Evolutionary conservation across 352 stramenopile species (phyloP), one percentile per base, ranked within the genome.

Genomic region (Blastocystis sp.): DNA sequence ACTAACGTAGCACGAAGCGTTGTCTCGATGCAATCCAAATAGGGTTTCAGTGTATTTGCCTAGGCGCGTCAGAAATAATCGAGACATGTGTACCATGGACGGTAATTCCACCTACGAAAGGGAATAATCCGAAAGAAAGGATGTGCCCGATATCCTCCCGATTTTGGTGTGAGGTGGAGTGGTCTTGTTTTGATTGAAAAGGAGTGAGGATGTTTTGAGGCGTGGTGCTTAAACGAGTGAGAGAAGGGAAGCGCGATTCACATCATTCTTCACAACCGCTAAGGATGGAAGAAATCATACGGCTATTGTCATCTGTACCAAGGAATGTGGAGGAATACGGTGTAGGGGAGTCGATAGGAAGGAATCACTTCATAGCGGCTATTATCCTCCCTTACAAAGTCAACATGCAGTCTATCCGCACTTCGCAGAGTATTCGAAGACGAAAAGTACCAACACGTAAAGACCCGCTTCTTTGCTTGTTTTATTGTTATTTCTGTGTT

Each of bases 1-100:
- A 94, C 97, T 60, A 97, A 89, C 77, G 94, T 93, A 62, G 93
- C 93, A 89, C 96, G 94, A 88, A 98, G 92, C 63, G 95, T 97
- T 84, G 93, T 92, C 84, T 94, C 93, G 89, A 98, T 96, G 66
- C 93, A 92, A 89, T 94, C 93, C 43, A 98, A 91, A 90, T 98
- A 98, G 68, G 95, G 94, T 69, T 94, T 93, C 60, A 96, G 92
- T 21, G 93, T 91, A 74, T 90, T 91, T 24, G 89, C 81, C 89
- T 89, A 60, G 28, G 28, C 28, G 28, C 28, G 28, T 34, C 28
- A 34, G 28, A 34, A 34, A 34, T 34, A 34, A 34, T 34, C 28
- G 28, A 34, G 28, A 34, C 28, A 34, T 34, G 28, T 34, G 28
- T 34, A 34, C 28, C 28, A 34, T 34, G 28, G 28, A 34, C 28